These are phyloP conservation scores for Lipomyces yamadae DNA, from an alignment of 805 yeast species.

Conservation along the genomic window DNA sequence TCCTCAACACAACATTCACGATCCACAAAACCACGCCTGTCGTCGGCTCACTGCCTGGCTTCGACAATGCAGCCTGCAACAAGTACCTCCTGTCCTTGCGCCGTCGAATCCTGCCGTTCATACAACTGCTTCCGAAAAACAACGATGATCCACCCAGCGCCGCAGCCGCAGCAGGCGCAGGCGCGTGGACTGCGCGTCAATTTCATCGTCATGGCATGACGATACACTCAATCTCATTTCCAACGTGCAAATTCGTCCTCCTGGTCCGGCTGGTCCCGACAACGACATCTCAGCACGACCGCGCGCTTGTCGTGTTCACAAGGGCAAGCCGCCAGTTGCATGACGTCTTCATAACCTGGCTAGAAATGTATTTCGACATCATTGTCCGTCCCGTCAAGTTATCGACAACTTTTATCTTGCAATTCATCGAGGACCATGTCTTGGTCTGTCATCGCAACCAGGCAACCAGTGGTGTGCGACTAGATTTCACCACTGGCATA, in stretches of 20 bases:
- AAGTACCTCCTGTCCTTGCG: conserved; percentile 18
- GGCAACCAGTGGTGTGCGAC: conserved; percentile 6
- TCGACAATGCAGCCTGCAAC: conserved; percentile 10
- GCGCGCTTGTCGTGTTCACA: conserved; percentile 9
- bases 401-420: conserved; percentile 5
- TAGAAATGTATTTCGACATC: conserved; percentile 25
- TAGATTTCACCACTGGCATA: conserved; percentile 21
- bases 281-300: neutral
- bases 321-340: conserved; percentile 20
- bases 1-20: conserved; percentile 15
- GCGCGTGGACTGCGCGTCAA: conserved; percentile 11
- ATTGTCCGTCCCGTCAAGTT: conserved; percentile 13
- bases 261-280: conserved; percentile 1
- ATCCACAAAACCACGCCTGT: conserved; percentile 15
- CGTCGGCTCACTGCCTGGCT: neutral
- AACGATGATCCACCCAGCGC: neutral
- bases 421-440: conserved; percentile 22
- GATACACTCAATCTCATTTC: conserved; percentile 14
- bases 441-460: neutral
- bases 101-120: conserved; percentile 14
- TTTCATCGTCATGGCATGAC: neutral
- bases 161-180: no score
- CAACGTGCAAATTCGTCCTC: conserved; percentile 17
- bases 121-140: neutral
- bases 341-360: conserved; percentile 21